phyloP scores from a whole-genome alignment of 192 early-diverging fungal genomes.

The Linderina pennispora region DNA sequence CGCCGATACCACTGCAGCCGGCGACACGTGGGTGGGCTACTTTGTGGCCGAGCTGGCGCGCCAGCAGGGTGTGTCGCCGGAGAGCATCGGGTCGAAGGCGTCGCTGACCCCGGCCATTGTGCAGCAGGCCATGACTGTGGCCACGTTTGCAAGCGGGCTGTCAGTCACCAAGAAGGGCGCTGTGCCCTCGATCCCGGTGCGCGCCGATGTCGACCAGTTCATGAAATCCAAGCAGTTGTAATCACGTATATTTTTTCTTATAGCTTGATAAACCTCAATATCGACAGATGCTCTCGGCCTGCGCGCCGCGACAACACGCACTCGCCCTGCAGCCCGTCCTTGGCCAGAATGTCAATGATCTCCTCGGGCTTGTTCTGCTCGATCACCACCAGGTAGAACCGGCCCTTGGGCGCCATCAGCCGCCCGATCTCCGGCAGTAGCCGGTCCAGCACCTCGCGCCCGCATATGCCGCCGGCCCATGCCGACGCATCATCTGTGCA shows the following conservation, averaged over 20 bases:
- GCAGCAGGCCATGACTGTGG: constrained; percentile 25
- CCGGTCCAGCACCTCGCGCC: constrained; percentile 79
- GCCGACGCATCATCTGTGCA: constrained; percentile 59
- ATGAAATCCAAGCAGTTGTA: constrained; percentile 3
- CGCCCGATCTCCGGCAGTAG: constrained; percentile 65
- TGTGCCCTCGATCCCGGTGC: constrained; percentile 31
- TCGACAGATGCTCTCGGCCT: constrained; percentile 28
- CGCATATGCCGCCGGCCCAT: constrained; percentile 93
- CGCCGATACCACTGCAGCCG: constrained; percentile 41
- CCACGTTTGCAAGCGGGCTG: constrained; percentile 32
- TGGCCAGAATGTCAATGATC: constrained; percentile 56
- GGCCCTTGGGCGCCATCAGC: constrained; percentile 61
- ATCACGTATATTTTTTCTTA: neutral
- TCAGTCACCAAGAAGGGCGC: constrained; percentile 35
- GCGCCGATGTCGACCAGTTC: constrained; percentile 22
- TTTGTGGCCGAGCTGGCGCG: constrained; percentile 41
- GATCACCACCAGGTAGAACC: constrained; percentile 83
- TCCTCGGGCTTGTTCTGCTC: constrained; percentile 83
- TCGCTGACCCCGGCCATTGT: constrained; percentile 29
- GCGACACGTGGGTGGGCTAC: constrained; percentile 48
- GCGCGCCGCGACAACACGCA: constrained; percentile 23
- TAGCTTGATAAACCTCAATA: constrained; percentile 14
- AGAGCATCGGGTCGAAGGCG: constrained; percentile 22
- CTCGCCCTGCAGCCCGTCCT: constrained; percentile 6
- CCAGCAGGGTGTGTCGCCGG: constrained; percentile 22